A percentile compares a stretch with the other conserved stretches of the same genome.
phyloP scores from a whole-genome alignment of 1,284 basidiomycete genomes.

The Stereum hirsutum region DNA sequence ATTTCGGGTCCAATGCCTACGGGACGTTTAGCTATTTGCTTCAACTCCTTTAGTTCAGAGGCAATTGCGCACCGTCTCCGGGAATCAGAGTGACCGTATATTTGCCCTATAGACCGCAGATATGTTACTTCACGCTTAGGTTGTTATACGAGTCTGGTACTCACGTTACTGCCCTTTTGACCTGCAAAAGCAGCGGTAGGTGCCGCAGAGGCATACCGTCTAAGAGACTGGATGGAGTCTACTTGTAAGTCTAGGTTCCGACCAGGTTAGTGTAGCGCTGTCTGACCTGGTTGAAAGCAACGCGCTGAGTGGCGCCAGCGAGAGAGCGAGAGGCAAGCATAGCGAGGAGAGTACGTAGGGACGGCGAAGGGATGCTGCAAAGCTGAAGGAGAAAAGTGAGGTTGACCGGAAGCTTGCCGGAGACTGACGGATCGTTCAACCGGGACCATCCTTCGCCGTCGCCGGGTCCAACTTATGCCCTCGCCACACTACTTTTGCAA shows the following conservation, averaged over 20 bases:
- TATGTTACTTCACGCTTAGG: not conserved
- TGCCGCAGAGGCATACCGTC: slow-evolving; percentile 59
- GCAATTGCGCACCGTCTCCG: slow-evolving; percentile 65
- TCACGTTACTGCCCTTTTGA: slow-evolving; percentile 78
- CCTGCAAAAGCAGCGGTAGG: slow-evolving; percentile 84
- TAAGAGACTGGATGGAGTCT: slow-evolving; percentile 32
- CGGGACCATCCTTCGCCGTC: too few species aligned
- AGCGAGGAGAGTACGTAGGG: slow-evolving; percentile 9
- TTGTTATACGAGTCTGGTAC: slow-evolving; percentile 21
- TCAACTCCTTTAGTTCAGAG: slow-evolving; percentile 1
- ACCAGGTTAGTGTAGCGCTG: too few species aligned
- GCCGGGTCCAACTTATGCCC: too few species aligned
- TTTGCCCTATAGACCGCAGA: slow-evolving; percentile 61
- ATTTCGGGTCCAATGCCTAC: slow-evolving; percentile 98
- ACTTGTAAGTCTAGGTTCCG: too few species aligned
- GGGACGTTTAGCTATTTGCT: slow-evolving; percentile 2
- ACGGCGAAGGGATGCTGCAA: not conserved
- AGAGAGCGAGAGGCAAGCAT: slow-evolving; percentile 57
- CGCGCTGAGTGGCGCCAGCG: slow-evolving; percentile 41
- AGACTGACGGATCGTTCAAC: too few species aligned
- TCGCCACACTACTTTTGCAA: too few species aligned
- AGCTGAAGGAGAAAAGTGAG: too few species aligned
- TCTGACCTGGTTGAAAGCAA: too few species aligned
- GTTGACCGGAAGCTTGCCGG: too few species aligned
- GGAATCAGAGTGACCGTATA: slow-evolving; percentile 91